Conservation (phyloP, 1,284 basidiomycete species). For the Serendipita sp. region DNA sequence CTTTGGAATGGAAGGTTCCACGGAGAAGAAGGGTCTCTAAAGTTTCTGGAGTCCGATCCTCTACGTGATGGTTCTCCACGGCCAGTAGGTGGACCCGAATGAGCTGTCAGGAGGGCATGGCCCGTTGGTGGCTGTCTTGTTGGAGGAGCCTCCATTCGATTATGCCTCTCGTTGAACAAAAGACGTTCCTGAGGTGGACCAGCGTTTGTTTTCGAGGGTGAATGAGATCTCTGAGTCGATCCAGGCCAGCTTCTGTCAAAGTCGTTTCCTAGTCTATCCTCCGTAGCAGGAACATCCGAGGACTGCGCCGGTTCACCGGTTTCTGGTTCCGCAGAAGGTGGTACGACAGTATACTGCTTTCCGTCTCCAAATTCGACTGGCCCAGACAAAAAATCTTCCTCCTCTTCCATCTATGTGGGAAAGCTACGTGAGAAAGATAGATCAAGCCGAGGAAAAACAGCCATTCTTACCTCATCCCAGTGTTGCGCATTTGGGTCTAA, state of each 20-base stretch:
- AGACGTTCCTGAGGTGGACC: constrained; percentile 43
- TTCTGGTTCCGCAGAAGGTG: constrained; percentile 18
- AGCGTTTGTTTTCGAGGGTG: constrained; percentile 20
- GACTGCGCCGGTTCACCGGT: constrained; percentile 13
- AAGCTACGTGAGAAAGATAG: not conserved
- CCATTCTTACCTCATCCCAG: constrained; percentile 87
- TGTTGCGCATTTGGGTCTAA: constrained; percentile 84
- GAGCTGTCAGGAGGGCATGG: not conserved
- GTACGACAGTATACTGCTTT: constrained; percentile 67
- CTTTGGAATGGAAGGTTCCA: not conserved
- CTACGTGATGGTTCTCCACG: not conserved
- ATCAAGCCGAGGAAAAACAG: constrained; percentile 3
- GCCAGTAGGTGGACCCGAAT: not conserved
- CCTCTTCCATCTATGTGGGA: constrained; percentile 58
- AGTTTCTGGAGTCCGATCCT: not conserved
- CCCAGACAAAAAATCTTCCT: constrained; percentile 76
- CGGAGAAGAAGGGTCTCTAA: not conserved
- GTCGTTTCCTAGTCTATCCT: constrained; percentile 73
- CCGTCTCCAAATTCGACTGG: constrained; percentile 91
- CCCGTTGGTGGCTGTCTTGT: not conserved
- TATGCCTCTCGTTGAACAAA: constrained; percentile 83
- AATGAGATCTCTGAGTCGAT: constrained; percentile 27
- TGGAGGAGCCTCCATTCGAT: constrained; percentile 53
- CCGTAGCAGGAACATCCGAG: constrained; percentile 36
- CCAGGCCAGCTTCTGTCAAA: constrained; percentile 78